A percentile compares a stretch with the other conserved stretches of the same genome.
Evolutionary conservation across 1,284 basidiomycete species (phyloP).

Genomic region (Caloboletus inedulis): DNA sequence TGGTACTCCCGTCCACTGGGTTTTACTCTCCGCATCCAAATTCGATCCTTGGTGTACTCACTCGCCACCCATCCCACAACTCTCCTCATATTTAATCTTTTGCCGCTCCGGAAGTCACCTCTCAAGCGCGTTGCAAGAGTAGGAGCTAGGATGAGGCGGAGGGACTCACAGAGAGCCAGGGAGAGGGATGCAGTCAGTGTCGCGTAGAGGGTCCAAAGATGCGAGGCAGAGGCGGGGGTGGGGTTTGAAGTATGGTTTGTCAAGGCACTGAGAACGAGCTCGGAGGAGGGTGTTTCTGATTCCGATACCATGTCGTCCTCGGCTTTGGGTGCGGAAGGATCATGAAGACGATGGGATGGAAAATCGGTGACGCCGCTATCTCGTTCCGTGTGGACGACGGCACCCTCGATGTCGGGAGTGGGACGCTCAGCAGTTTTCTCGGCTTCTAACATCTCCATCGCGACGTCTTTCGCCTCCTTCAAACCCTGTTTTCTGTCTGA

Average conservation of each 20-base stretch:
- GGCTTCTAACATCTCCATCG: slow-evolving; percentile 27
- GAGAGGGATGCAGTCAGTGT: slow-evolving; percentile 90
- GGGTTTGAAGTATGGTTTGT: slow-evolving; percentile 40
- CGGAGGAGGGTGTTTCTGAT: slow-evolving; percentile 32
- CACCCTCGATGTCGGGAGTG: slow-evolving; percentile 45
- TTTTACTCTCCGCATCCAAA: slow-evolving; percentile 94
- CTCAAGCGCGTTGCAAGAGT: slow-evolving; percentile 92
- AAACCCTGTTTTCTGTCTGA: slow-evolving; percentile 23
- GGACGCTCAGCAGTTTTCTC: slow-evolving; percentile 35
- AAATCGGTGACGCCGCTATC: slow-evolving; percentile 17
- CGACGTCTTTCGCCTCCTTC: slow-evolving; percentile 28
- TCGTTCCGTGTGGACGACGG: slow-evolving; percentile 41
- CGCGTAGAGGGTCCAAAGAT: slow-evolving; percentile 89
- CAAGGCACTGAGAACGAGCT: slow-evolving; percentile 59
- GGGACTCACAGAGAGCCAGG: slow-evolving; percentile 91
- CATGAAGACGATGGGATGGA: slow-evolving; percentile 11
- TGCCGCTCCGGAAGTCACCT: slow-evolving; percentile 98
- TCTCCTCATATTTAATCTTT: slow-evolving; percentile 99
- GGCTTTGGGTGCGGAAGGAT: slow-evolving; percentile 33
- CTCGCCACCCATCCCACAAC: slow-evolving; percentile 98
- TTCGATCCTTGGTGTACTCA: slow-evolving; percentile 99
- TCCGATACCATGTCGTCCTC: slow-evolving; percentile 31
- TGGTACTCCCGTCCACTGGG: slow-evolving; percentile 97
- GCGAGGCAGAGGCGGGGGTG: slow-evolving; percentile 43
- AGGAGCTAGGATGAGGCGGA: slow-evolving; percentile 94